A percentile compares a stretch with the other conserved stretches of the same genome.
Evolutionary conservation across 345 rosid genomes (phyloP).

Genomic region (Chamaenerion angustifolium): DNA sequence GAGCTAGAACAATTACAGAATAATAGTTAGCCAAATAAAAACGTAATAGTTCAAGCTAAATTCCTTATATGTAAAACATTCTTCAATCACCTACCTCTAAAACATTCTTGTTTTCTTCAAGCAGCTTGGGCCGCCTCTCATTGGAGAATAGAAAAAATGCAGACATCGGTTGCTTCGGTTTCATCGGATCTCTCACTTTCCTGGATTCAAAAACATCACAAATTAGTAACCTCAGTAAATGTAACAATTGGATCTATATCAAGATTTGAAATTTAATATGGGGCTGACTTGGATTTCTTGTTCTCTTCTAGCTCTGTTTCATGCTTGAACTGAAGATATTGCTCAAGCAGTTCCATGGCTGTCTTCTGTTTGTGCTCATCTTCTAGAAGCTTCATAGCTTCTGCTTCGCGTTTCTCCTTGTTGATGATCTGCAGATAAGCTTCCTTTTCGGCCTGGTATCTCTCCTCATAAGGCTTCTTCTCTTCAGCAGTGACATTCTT

Average conservation of each 20-base stretch:
- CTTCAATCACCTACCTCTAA: conserved; percentile 30
- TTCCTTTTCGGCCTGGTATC: conserved; percentile 54
- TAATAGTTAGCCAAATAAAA: too few relatives aligned
- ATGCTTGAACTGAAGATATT: conserved; percentile 71
- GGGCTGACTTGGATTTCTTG: conserved; percentile 47
- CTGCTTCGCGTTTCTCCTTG: conserved; percentile 71
- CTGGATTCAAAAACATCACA: conserved; percentile 16
- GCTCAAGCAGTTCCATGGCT: conserved; percentile 87
- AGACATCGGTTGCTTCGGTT: conserved; percentile 78
- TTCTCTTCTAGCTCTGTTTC: conserved; percentile 48
- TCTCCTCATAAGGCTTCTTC: conserved; percentile 94
- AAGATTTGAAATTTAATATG: not conserved
- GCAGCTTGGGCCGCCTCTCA: conserved; percentile 54
- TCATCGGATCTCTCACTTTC: conserved; percentile 81
- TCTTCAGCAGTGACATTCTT: conserved; percentile 59
- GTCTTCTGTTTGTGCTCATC: conserved; percentile 81
- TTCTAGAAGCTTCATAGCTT: conserved; percentile 82
- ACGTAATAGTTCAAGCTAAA: too few relatives aligned
- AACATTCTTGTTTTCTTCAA: conserved; percentile 49
- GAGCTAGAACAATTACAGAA: conserved; percentile 13
- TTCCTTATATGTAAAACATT: too few relatives aligned
- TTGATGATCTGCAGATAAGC: conserved; percentile 53
- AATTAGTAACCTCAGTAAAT: not conserved
- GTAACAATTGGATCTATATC: too few relatives aligned
- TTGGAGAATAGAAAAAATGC: conserved; percentile 65